Evolutionary conservation across 169 alveolate genomes (phyloP).

Genomic region (Eimeria falciformis): DNA sequence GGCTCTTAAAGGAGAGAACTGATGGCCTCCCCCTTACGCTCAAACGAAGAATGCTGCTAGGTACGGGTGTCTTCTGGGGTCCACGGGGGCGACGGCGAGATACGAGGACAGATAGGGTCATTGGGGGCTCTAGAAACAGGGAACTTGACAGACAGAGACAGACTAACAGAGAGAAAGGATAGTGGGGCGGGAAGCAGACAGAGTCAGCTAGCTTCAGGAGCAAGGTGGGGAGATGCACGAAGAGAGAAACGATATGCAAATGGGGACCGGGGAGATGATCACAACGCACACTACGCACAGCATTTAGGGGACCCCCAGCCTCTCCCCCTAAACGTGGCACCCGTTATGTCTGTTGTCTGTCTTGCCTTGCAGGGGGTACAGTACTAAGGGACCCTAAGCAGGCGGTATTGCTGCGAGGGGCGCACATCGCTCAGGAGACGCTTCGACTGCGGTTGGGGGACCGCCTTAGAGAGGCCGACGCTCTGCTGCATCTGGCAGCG

Average conservation of each 20-base stretch:
- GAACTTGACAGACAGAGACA: background rate
- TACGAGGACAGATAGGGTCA: too few relatives aligned
- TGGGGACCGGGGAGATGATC: background rate
- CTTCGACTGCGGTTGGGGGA: background rate
- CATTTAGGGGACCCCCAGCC: background rate
- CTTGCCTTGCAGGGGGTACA: conserved; percentile 25
- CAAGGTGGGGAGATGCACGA: background rate
- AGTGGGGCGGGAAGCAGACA: background rate
- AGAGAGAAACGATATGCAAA: background rate
- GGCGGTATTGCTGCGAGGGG: background rate
- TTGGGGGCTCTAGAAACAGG: background rate
- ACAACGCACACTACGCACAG: too few relatives aligned
- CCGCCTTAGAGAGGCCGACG: background rate
- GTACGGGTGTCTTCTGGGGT: background rate
- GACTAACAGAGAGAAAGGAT: background rate
- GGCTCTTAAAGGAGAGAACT: conserved; percentile 2
- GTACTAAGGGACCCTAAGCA: background rate
- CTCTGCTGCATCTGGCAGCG: background rate
- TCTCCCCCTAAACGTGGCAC: too few relatives aligned
- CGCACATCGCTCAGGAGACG: background rate
- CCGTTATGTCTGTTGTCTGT: too few relatives aligned
- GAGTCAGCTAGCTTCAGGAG: background rate
- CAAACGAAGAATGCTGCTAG: background rate
- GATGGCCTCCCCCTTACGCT: background rate
- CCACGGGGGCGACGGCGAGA: background rate